Percentiles rank a stretch among this genome's conserved stretches.
phyloP scores from a whole-genome alignment of 202 grass and related monocot species.

The Cymbopogon flexuosus region DNA sequence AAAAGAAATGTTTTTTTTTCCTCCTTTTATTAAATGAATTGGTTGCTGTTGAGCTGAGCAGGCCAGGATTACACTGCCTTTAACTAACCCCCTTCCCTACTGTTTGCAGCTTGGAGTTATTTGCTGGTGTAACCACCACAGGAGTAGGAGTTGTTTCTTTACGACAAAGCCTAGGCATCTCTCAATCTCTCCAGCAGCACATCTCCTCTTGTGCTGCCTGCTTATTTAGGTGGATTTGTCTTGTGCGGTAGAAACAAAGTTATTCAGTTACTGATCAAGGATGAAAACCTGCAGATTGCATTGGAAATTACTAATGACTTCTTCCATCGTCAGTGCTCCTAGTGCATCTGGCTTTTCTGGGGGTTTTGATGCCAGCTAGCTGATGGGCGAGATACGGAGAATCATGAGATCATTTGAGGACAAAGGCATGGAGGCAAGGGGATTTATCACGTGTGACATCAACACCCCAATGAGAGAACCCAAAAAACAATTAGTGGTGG shows the following conservation, averaged over 20 bases:
- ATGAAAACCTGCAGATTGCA: neutral
- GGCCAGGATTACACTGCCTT: conserved; percentile 41
- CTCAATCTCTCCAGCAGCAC: neutral
- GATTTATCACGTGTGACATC: conserved; percentile 66
- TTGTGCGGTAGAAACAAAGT: neutral
- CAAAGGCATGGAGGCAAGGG: conserved; percentile 35
- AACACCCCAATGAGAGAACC: conserved; percentile 34
- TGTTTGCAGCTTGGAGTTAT: conserved; percentile 46
- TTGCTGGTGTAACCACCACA: conserved; percentile 62
- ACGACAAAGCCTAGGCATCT: conserved; percentile 45
- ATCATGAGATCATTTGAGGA: conserved; percentile 42
- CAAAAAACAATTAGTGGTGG: conserved; percentile 43
- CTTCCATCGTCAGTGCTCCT: neutral
- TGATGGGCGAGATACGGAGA: conserved; percentile 40
- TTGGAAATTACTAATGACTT: neutral
- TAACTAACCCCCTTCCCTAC: conserved; percentile 28
- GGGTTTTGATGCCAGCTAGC: conserved; percentile 33
- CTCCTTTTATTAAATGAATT: conserved; percentile 22
- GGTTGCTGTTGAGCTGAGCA: conserved; percentile 27
- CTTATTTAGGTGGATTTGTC: neutral
- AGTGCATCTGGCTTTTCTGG: conserved; percentile 15
- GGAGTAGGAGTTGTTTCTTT: conserved; percentile 27
- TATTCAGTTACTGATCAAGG: neutral
- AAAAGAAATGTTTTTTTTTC: conserved; percentile 30
- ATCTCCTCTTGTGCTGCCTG: neutral